Percentiles rank a stretch among this genome's conserved stretches.
Evolutionary conservation across 164 flowering plant genomes (phyloP).

Genomic region (Tetrastigma voinierianum): DNA sequence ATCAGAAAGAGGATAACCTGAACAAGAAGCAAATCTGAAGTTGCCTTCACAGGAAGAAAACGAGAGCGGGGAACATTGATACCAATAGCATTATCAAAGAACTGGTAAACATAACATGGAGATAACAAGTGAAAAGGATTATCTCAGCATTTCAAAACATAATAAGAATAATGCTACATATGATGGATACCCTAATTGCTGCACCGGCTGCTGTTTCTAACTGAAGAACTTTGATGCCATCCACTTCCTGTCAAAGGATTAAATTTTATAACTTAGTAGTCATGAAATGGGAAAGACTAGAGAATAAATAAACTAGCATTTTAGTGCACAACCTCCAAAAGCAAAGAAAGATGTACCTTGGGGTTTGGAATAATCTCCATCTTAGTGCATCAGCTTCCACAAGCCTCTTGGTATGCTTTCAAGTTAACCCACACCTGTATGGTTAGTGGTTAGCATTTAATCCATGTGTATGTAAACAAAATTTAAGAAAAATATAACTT

Average conservation of each 20-base stretch:
- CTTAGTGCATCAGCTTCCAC: slow-evolving; percentile 86
- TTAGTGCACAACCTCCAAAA: background rate
- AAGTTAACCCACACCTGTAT: slow-evolving; percentile 94
- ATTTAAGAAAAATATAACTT: slow-evolving; percentile 25
- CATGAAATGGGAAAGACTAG: too few relatives aligned
- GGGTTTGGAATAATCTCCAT: slow-evolving; percentile 99
- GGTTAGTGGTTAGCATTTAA: slow-evolving; percentile 10
- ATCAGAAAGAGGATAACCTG: slow-evolving; percentile 53
- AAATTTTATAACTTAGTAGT: too few relatives aligned
- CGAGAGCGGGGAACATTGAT: slow-evolving; percentile 94
- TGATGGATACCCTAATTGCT: slow-evolving; percentile 73
- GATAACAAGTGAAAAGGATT: slow-evolving; percentile 11
- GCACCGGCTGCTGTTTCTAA: slow-evolving; percentile 99
- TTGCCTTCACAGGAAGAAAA: slow-evolving; percentile 95
- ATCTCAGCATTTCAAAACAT: slow-evolving; percentile 1
- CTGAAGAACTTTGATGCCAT: slow-evolving; percentile 93
- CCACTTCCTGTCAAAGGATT: slow-evolving; percentile 63
- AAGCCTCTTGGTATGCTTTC: slow-evolving; percentile 89
- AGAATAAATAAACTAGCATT: background rate
- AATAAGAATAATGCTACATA: background rate
- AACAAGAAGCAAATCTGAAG: slow-evolving; percentile 96
- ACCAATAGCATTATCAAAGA: slow-evolving; percentile 93
- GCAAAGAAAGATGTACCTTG: slow-evolving; percentile 43
- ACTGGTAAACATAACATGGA: slow-evolving; percentile 39
- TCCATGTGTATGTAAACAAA: background rate